Base-by-base conservation (phyloP, 179 eudicot genomes). In the Camellia oleifera region DNA sequence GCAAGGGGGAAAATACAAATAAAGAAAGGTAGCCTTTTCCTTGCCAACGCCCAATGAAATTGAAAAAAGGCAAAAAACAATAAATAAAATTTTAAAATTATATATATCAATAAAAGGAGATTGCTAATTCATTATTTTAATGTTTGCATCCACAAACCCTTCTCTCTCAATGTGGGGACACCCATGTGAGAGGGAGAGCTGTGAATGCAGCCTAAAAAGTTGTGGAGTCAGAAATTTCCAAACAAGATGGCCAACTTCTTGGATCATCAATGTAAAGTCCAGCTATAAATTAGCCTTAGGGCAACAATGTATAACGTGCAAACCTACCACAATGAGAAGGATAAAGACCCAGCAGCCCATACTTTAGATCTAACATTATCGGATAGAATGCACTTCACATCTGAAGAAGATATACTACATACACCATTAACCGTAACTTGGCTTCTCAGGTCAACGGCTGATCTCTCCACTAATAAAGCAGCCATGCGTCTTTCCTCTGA, bases 401-500 rank as follows among this genome's bases (percentile, higher is more conserved):
- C 99, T 26, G 97, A 89, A 75, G 98, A 94, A 44, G 99, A 91
- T 72, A 97, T 91, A 78, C 84, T 89, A 77, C 98, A 94, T 68
- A 89, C 94, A 75, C 98, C 99, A 85, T 94, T 93, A 72, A 94
- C 91, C 1, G 97, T 94, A 12, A 91, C 99, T 83, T 91, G 97
- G 86, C 93, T 97, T 72, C 87, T 88, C 76, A 97, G 90, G 78
- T 97, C 98, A 60, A 94, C 73, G 57, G 20, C 50, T 12, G 98
- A 91, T 85, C 97, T 91, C 85, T 97, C 99, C 67, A 97, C 92
- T 61, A 94, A 82, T 83, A 94, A 83, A 81, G 99, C 89, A 69
- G 99, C 98, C 98, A 97, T 94, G 86, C 92, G 97, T 62, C 89
- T 92, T 80, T 97, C 99, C 79, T 97, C 98, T 0, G 92, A 88